phyloP scores from a whole-genome alignment of 177 flowering plant species.

The Tripterygium wilfordii region DNA sequence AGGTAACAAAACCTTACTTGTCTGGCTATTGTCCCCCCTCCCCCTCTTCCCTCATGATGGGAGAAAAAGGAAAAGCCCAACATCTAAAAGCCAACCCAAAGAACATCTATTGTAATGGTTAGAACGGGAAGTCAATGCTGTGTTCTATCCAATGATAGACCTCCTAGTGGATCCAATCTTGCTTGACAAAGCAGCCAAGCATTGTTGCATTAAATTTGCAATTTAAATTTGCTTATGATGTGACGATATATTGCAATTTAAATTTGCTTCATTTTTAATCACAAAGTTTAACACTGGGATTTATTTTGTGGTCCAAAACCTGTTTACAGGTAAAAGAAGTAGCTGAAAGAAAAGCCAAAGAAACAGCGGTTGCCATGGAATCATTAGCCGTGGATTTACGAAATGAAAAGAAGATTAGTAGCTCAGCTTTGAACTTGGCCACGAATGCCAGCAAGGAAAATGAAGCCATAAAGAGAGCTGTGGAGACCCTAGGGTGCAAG shows the following conservation, averaged over 20 bases:
- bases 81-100: no score
- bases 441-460: constrained; percentile 68
- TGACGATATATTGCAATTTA: no score
- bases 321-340: constrained; percentile 72
- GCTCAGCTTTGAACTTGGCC: constrained; percentile 59
- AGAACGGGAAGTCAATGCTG: no score
- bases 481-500: constrained; percentile 85
- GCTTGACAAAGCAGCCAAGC: no score
- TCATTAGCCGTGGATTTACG: constrained; percentile 55
- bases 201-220: no score
- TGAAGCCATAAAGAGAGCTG: constrained; percentile 77
- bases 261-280: no score
- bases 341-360: constrained; percentile 78
- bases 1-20: constrained; percentile 34
- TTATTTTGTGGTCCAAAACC: background rate
- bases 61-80: no score
- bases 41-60: background rate
- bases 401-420: constrained; percentile 60
- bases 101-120: no score
- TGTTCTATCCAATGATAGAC: no score
- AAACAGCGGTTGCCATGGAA: constrained; percentile 43
- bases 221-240: no score
- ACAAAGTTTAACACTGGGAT: no score
- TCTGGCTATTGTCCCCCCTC: background rate
- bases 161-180: no score